Percentiles rank a stretch among this genome's conserved stretches.
These are phyloP conservation scores for Allantophomopsis lycopodina DNA, from an alignment of 2,329 filamentous ascomycete genomes.

Conservation along the genomic window DNA sequence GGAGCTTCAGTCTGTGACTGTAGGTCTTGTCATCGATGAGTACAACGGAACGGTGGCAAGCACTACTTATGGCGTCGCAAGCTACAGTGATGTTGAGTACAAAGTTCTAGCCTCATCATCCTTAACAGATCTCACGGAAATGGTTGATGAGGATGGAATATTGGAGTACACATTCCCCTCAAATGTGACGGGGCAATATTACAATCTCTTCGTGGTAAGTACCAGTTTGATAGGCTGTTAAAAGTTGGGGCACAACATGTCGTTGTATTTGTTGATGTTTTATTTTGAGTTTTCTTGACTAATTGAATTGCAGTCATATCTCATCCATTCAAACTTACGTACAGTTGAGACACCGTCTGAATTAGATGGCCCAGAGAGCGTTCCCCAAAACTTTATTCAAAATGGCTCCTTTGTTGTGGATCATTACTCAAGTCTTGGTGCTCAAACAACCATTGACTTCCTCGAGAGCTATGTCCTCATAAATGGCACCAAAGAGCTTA, in stretches of 20 bases:
- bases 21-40: not conserved
- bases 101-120: not conserved
- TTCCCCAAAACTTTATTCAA: constrained; percentile 11
- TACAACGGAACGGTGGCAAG: not conserved
- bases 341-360: constrained; percentile 13
- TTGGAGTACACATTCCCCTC: not conserved
- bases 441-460: constrained; percentile 19
- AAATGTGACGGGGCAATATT: not conserved
- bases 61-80: not conserved
- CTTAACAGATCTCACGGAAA: not conserved
- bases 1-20: not conserved
- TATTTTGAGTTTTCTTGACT: no score
- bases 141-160: not conserved
- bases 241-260: no score
- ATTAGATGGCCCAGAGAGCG: constrained; percentile 13
- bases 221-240: no score
- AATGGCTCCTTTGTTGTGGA: constrained; percentile 22
- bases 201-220: not conserved
- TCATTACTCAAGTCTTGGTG: constrained; percentile 22
- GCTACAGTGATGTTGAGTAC: not conserved
- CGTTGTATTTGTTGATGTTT: no score
- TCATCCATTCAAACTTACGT: not conserved
- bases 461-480: constrained; percentile 22
- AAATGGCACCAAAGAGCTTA: constrained; percentile 14
- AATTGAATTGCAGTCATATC: not conserved